These are phyloP conservation scores for Macaranga tanarius DNA, from an alignment of 441 rosid genomes.

Conservation along the genomic window DNA sequence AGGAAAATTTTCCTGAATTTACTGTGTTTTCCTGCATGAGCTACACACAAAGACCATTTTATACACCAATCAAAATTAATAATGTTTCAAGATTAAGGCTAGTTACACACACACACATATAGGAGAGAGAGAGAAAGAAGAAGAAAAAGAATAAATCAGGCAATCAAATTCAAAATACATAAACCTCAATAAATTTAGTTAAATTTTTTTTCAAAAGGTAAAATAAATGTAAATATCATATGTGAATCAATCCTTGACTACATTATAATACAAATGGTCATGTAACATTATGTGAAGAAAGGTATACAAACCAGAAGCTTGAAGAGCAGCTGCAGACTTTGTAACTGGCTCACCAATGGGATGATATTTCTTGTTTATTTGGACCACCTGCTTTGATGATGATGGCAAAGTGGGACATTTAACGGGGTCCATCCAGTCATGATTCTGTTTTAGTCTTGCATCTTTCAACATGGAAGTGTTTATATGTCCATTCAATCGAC, in stretches of 20 bases:
- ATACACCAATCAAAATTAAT: background rate
- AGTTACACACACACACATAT: too few relatives aligned
- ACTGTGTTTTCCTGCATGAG: background rate
- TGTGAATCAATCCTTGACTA: background rate
- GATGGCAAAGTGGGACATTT: slow-evolving; percentile 47
- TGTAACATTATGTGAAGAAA: background rate
- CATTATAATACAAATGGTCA: background rate
- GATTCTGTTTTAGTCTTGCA: slow-evolving; percentile 27
- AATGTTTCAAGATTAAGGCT: background rate
- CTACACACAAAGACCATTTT: background rate
- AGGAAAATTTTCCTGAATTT: background rate
- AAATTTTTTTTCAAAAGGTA: background rate
- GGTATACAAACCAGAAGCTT: slow-evolving; percentile 78
- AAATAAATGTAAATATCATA: background rate
- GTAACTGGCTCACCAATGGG: slow-evolving; percentile 73
- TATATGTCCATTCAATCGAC: slow-evolving; percentile 26
- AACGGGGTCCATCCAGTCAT: slow-evolving; percentile 14
- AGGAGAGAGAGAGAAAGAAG: background rate
- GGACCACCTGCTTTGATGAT: slow-evolving; percentile 63
- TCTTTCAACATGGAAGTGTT: slow-evolving; percentile 19
- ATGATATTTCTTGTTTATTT: slow-evolving; percentile 42
- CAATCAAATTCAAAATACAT: background rate
- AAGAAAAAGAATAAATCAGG: background rate
- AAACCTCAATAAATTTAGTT: background rate
- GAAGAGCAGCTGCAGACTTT: slow-evolving; percentile 71